Evolutionary conservation across 2,329 filamentous ascomycete genomes (phyloP), one percentile per base, ranked within the genome.

Genomic region (Aspergillus sp.): DNA sequence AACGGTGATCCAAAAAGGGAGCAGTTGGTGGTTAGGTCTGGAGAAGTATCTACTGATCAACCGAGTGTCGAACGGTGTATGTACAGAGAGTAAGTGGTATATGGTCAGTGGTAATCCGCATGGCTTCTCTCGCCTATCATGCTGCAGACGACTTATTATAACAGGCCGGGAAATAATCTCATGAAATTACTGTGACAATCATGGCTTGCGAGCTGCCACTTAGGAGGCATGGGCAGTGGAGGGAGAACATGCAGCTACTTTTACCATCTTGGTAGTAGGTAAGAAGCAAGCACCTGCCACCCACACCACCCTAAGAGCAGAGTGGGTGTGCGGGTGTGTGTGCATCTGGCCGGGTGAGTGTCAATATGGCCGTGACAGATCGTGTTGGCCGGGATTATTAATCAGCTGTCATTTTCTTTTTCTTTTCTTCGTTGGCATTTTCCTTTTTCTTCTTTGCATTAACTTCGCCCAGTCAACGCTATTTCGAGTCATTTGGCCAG

Each of bases 221-320:
- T 15, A 54, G 58, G 50, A 55, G 55, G 57, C 60, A 51, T 62
- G 63, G 5, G 32, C 5, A 36, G 12, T 36, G 32, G 32, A 48
- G 41, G 55, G 61, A 61, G 59, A 59, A 25, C 49, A 55, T 65
- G 62, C 63, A 67, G 65, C 65, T 61, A 15, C 32, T 13, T 36
- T 36, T 36, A 36, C 57, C 39, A 19, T 19, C n/a, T 19, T 19
- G 15, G 39, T 43, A 43, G 59, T 51, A 59, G 62, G 32, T 58
- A 58, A 61, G 28, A 56, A 48, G 45, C 55, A 51, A 39, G 49
- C 59, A 59, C 55, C 47, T 62, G 43, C n/a, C 39, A 50, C 10
- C 50, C 51, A 13, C 32, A 36, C 12, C 32, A 55, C 32, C 15
- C 49, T 55, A 41, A 12, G 9, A 25, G 48, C 17, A 32, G 23